These are phyloP conservation scores for Pseudopyrenochaeta lycopersici DNA, from an alignment of 2,329 filamentous ascomycete species.

Conservation along the genomic window DNA sequence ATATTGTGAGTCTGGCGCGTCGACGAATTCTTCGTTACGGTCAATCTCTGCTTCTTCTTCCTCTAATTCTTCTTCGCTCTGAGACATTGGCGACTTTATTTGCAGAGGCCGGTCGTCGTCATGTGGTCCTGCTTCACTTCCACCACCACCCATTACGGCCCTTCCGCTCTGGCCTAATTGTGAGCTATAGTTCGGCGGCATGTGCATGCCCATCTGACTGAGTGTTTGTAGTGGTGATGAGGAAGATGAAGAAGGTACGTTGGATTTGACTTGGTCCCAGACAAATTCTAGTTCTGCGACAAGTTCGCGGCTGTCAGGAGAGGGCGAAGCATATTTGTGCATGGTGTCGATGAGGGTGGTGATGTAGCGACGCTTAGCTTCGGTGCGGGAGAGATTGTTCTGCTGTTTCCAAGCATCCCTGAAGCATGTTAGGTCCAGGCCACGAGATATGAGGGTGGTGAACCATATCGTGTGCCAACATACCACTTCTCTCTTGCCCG, in stretches of 20 bases:
- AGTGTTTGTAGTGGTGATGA: slow-evolving; percentile 52
- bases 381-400: slow-evolving; percentile 81
- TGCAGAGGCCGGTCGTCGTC: slow-evolving; percentile 48
- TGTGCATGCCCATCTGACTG: slow-evolving; percentile 42
- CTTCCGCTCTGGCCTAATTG: slow-evolving; percentile 54
- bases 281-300: slow-evolving; percentile 98
- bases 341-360: slow-evolving; percentile 95
- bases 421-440: background rate
- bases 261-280: slow-evolving; percentile 97
- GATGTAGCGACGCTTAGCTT: slow-evolving; percentile 94
- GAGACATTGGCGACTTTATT: slow-evolving; percentile 85
- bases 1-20: slow-evolving; percentile 58
- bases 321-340: slow-evolving; percentile 90
- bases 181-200: slow-evolving; percentile 35
- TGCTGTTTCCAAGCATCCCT: slow-evolving; percentile 96
- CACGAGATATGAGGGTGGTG: background rate
- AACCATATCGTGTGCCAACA: slow-evolving; percentile 23
- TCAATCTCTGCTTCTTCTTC: slow-evolving; percentile 44
- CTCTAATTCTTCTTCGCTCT: slow-evolving; percentile 66
- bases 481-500: slow-evolving; percentile 74
- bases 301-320: slow-evolving; percentile 83
- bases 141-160: slow-evolving; percentile 30
- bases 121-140: slow-evolving; percentile 10
- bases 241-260: slow-evolving; percentile 69
- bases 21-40: slow-evolving; percentile 55